Base-by-base conservation (phyloP, 2,329 filamentous ascomycete species). In the Neurospora sp. region DNA sequence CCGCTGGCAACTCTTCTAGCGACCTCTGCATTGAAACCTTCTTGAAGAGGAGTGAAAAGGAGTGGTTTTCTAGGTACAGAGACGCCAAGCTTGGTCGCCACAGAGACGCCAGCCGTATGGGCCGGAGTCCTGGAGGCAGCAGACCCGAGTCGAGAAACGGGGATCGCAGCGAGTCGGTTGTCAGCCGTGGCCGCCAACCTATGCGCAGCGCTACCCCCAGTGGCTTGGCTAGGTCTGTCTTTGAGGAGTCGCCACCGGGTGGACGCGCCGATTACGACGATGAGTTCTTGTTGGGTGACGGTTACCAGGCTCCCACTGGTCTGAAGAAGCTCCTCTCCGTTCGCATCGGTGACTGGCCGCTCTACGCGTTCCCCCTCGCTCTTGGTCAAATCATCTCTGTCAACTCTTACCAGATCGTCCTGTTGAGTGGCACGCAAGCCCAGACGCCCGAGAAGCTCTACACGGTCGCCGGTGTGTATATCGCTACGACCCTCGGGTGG, bases 331-430 rank as follows among this genome's bases (percentile, higher is more conserved):
- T 76, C 37, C 62, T 89, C 78, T 82, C 86, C 71, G 80, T 83
- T 70, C 85, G 86, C 41, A 77, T 89, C 69, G 85, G 85, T n/a
- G 86, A 89, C 74, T 90, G 88, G 87, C 88, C 88, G 0, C 76
- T 89, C 6, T 90, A 90, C 76, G 84, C 86, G 3, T 82, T 89
- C 71, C 81, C 90, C 66, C 82, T 90, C 19, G 87, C 87, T 8
- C 81, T 89, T 41, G 86, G 86, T 28, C 88, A 90, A 74, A 86
- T 90, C 71, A 85, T 90, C 67, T 86, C 88, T 1, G 86, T 87
- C 70, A 90, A 89, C 77, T 89, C 87, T 0, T 90, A 90, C 78
- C 89, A 91, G 75, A 87, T 91, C 75, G 89, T 88, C 0, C 82
- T 91, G n/a, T 82, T 91, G 23, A 88, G 87, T 0, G 89, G 88